Conservation (phyloP, 371 early-diverging fungal species). For the Chytridium lagenaria region DNA sequence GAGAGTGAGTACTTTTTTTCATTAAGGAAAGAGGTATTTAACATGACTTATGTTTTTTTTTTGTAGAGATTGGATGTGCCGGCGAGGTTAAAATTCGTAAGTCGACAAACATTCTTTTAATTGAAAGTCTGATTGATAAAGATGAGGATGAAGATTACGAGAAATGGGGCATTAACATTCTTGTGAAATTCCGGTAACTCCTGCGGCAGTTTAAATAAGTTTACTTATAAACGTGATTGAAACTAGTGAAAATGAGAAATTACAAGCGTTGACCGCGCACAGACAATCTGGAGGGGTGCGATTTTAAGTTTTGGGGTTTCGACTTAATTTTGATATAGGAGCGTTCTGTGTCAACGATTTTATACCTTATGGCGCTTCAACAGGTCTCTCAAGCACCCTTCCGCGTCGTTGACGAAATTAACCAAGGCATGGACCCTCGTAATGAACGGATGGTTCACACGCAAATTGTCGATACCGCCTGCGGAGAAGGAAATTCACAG, state of each 20-base stretch:
- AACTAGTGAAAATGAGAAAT: slow-evolving; percentile 76
- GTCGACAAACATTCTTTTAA: slow-evolving; percentile 15
- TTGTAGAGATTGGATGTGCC: slow-evolving; percentile 77
- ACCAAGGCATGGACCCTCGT: slow-evolving; percentile 99
- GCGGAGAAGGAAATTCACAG: slow-evolving; percentile 69
- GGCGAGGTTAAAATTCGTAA: slow-evolving; percentile 80
- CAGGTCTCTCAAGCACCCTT: slow-evolving; percentile 88
- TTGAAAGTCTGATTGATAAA: neutral
- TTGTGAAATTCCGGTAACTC: slow-evolving; percentile 78
- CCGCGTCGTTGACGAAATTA: slow-evolving; percentile 99
- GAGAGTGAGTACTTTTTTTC: slow-evolving; percentile 48
- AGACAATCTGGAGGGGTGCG: slow-evolving; percentile 97
- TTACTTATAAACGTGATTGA: too few relatives aligned
- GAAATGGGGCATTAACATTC: slow-evolving; percentile 96
- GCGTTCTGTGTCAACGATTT: slow-evolving; percentile 93
- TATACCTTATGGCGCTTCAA: slow-evolving; percentile 97
- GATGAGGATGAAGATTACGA: slow-evolving; percentile 73
- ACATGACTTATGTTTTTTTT: neutral
- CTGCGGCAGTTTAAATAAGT: too few relatives aligned
- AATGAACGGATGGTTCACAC: slow-evolving; percentile 97
- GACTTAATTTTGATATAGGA: slow-evolving; percentile 57
- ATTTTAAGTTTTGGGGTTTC: neutral
- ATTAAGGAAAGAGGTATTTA: neutral
- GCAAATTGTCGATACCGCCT: slow-evolving; percentile 77
- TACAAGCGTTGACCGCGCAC: slow-evolving; percentile 87